Evolutionary conservation across 2,329 filamentous ascomycete species (phyloP), one percentile per base, ranked within the genome.

Genomic region (Sporothrix pseudoabietina): DNA sequence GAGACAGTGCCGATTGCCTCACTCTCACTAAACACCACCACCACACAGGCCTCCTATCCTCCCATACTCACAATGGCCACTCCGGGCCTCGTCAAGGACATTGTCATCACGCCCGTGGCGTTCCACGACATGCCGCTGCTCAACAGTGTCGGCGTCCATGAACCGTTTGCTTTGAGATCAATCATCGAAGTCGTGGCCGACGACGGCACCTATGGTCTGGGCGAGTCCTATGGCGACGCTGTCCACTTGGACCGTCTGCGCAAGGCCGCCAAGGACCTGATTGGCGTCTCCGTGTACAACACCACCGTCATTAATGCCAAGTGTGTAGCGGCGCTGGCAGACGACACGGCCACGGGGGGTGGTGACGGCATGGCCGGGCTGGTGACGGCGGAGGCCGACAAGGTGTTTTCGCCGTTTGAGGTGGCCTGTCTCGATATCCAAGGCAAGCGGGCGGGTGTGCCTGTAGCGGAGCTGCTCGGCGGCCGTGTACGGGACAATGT

Each of bases 41-140:
- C 6, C n/a, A 35, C 30, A 55, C 55, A 59, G 14, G 19, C 12
- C 12, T 22, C 26, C 32, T 10, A 32, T 32, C 55, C n/a, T n/a
- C n/a, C 26, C 26, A 32, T 26, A 10, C 26, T 22, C 26, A 35
- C 26, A 59, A 59, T 59, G 55, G n/a, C 52, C 26, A 12, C 55
- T 3, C n/a, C 14, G 19, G 41, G 22, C n/a, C 22, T 77, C n/a
- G 83, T 83, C 72, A 78, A 78, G 77, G 78, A 83, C 30, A 78
- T 84, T 52, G 59, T 81, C 63, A 83, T 84, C 75, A 84, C 82
- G 1, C 82, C 82, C 0, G 82, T 84, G 77, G 83, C 82, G 35
- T 83, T 84, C 72, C 82, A 83, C 77, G 82, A 83, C 71, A 83
- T 84, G 81, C 82, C 82, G 22, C 76, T 84, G 76, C 77, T 84